These are phyloP conservation scores for Eucalyptus cloeziana DNA, from an alignment of 345 rosid genomes.

Conservation along the genomic window DNA sequence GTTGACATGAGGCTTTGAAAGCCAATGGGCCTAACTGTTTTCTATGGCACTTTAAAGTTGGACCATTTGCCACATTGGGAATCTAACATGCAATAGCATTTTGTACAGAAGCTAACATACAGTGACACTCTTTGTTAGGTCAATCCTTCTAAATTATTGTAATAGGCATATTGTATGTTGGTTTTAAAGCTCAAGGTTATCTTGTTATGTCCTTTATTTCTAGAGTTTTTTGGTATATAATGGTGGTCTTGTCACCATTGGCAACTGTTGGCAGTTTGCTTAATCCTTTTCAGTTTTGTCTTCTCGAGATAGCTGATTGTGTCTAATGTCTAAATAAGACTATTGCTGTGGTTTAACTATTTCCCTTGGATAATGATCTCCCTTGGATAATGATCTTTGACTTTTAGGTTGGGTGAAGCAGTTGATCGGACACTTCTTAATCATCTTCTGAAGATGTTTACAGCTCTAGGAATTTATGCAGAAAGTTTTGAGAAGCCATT, in stretches of 20 bases:
- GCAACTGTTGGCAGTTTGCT: neutral
- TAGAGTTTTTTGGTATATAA: neutral
- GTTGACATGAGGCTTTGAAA: neutral
- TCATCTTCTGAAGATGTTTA: conserved; percentile 98
- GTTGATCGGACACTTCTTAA: conserved; percentile 79
- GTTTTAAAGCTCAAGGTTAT: neutral
- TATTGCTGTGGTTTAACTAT: neutral
- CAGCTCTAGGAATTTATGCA: conserved; percentile 86
- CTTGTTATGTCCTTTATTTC: neutral
- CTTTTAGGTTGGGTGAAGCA: conserved; percentile 79
- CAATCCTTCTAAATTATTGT: neutral
- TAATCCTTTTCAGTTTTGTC: neutral
- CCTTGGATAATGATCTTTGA: neutral
- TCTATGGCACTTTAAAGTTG: no score
- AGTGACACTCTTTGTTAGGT: neutral
- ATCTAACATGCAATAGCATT: neutral
- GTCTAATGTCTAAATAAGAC: neutral
- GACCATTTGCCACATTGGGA: neutral
- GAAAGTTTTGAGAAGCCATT: conserved; percentile 93
- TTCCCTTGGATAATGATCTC: neutral
- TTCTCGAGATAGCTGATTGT: neutral
- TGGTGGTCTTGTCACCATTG: neutral
- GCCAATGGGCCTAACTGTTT: no score
- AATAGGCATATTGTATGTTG: neutral
- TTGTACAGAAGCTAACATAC: neutral